Conservation (phyloP, 495 filamentous ascomycete genomes). For the Aspergillus sclerotioniger region DNA sequence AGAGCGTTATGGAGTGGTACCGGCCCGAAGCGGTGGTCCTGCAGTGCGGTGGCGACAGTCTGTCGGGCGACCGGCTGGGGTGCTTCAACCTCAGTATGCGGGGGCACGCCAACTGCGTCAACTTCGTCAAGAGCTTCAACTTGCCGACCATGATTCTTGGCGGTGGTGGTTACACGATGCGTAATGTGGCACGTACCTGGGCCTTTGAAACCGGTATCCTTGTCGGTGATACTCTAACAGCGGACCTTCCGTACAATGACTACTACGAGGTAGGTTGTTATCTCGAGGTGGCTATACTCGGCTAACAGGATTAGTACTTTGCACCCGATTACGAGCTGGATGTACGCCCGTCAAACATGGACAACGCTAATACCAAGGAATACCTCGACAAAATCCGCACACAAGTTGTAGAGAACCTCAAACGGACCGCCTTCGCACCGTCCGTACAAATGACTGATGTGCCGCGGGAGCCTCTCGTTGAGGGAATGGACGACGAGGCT, state of each 20-base stretch:
- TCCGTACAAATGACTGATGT: conserved; percentile 95
- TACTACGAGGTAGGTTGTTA: conserved; percentile 81
- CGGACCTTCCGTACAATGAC: conserved; percentile 91
- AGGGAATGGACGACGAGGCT: conserved; percentile 75
- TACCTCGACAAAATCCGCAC: conserved; percentile 95
- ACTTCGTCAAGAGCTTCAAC: conserved; percentile 89
- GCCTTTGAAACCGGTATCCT: conserved; percentile 92
- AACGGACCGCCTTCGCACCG: conserved; percentile 81
- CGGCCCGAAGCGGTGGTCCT: conserved; percentile 91
- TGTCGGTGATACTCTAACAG: conserved; percentile 74
- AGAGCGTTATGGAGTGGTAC: conserved; percentile 94
- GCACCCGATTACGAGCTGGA: conserved; percentile 95
- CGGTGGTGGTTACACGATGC: conserved; percentile 98
- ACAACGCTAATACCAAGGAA: conserved; percentile 92
- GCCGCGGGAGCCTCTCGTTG: conserved; percentile 67
- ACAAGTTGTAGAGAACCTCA: conserved; percentile 89
- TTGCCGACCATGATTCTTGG: conserved; percentile 89
- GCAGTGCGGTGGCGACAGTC: conserved; percentile 93
- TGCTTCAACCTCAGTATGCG: conserved; percentile 99
- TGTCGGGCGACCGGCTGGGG: conserved; percentile 91
- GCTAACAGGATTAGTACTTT: conserved; percentile 69
- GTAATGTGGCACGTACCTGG: conserved; percentile 97
- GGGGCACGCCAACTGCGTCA: conserved; percentile 96
- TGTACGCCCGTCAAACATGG: conserved; percentile 96
- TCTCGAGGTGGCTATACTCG: neutral